phyloP scores from a whole-genome alignment of 306 rosid genomes.

The Fragaria vesca region DNA sequence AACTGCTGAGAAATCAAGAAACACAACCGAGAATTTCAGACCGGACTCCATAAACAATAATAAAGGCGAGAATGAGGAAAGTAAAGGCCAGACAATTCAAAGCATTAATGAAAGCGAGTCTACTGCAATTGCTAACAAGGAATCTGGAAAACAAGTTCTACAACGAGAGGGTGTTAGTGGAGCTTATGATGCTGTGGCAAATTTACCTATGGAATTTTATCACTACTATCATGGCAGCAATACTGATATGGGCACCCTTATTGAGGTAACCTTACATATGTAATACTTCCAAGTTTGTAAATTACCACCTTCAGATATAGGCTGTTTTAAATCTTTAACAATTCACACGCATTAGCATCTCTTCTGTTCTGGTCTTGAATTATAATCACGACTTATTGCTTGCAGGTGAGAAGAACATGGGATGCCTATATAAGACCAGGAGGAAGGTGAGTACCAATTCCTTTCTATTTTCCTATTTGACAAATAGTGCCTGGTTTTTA shows the following conservation, averaged over 20 bases:
- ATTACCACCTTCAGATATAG: background rate
- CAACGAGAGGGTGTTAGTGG: slow-evolving; percentile 45
- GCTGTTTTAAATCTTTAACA: background rate
- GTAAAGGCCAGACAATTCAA: slow-evolving; percentile 26
- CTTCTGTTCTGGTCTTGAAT: slow-evolving; percentile 10
- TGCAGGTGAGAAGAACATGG: slow-evolving; percentile 98
- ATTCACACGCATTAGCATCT: background rate
- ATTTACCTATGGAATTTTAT: slow-evolving; percentile 84
- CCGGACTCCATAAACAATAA: slow-evolving; percentile 34
- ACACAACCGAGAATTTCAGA: slow-evolving; percentile 39
- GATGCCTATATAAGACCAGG: slow-evolving; percentile 88
- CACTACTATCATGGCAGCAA: slow-evolving; percentile 93
- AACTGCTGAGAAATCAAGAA: slow-evolving; percentile 75
- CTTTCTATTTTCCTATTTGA: background rate
- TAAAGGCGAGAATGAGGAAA: slow-evolving; percentile 29
- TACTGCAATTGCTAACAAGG: slow-evolving; percentile 37
- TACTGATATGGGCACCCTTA: slow-evolving; percentile 84
- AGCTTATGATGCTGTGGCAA: slow-evolving; percentile 63
- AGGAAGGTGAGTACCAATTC: slow-evolving; percentile 67
- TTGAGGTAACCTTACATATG: slow-evolving; percentile 57
- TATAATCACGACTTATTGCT: slow-evolving; percentile 7
- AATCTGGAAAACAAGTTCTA: slow-evolving; percentile 35
- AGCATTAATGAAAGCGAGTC: slow-evolving; percentile 33
- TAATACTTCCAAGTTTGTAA: slow-evolving; percentile 8
- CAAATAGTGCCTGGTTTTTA: background rate